Conservation (phyloP, 1,139 yeast genomes). For the Candida freyschussii region DNA sequence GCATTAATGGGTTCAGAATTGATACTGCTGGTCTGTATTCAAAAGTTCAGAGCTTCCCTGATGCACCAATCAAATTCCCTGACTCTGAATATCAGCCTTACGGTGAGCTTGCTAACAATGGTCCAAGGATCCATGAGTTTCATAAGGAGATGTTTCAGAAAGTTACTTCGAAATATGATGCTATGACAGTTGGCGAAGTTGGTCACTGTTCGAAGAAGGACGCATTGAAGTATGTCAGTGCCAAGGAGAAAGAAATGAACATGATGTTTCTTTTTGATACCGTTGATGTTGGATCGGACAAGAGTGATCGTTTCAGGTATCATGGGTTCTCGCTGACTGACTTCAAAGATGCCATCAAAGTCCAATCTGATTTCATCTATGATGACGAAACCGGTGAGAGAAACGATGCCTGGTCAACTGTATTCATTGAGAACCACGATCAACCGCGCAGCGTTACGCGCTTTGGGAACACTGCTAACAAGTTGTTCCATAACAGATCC, state of each 20-base stretch:
- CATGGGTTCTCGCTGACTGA: constrained; percentile 37
- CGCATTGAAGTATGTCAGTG: constrained; percentile 44
- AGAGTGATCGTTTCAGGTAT: constrained; percentile 32
- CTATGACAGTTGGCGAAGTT: constrained; percentile 55
- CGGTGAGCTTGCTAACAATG: constrained; percentile 33
- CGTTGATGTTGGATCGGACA: constrained; percentile 40
- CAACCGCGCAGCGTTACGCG: constrained; percentile 50
- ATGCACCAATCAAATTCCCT: constrained; percentile 44
- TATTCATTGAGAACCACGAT: constrained; percentile 55
- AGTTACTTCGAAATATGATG: constrained; percentile 45
- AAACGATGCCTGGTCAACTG: constrained; percentile 59
- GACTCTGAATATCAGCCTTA: constrained; percentile 40
- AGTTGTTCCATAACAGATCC: constrained; percentile 28
- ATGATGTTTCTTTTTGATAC: constrained; percentile 48
- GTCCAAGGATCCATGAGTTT: constrained; percentile 54
- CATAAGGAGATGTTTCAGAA: constrained; percentile 47
- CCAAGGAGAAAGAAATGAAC: constrained; percentile 44
- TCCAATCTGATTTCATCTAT: constrained; percentile 32
- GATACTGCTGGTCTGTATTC: constrained; percentile 53
- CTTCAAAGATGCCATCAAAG: constrained; percentile 39
- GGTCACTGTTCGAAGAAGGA: constrained; percentile 40
- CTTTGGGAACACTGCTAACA: constrained; percentile 41
- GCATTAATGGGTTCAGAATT: constrained; percentile 56
- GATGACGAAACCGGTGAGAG: constrained; percentile 29
- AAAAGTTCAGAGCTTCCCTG: constrained; percentile 42